Evolutionary conservation across 176 grass and related monocot genomes (phyloP).

Genomic region (Hordeum vulgare): MorexV3_pseudomolecules_assembly NC_058518.1:466516873-466517372

Average conservation of each 20-base stretch:
- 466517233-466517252: constrained; percentile 33
- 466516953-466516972: constrained; percentile 72
- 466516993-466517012: constrained; percentile 45
- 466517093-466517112: constrained; percentile 14
- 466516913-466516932: constrained; percentile 21
- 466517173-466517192: constrained; percentile 59
- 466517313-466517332: constrained; percentile 10
- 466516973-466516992: constrained; percentile 40
- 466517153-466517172: constrained; percentile 61
- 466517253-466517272: constrained; percentile 31
- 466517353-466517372: constrained; percentile 9
- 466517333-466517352: background rate
- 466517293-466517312: constrained; percentile 36
- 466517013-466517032: background rate
- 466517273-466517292: constrained; percentile 6
- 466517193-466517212: constrained; percentile 33
- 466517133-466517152: constrained; percentile 38
- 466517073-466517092: constrained; percentile 66
- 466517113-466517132: constrained; percentile 37
- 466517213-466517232: constrained; percentile 24
- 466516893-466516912: constrained; percentile 46
- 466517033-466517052: background rate
- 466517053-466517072: constrained; percentile 57
- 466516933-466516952: constrained; percentile 78
- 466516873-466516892: constrained; percentile 49